Percentiles rank a stretch among this genome's conserved stretches.
Conservation (phyloP, 306 rosid genomes). For the Fragaria nilgerrensis region DNA sequence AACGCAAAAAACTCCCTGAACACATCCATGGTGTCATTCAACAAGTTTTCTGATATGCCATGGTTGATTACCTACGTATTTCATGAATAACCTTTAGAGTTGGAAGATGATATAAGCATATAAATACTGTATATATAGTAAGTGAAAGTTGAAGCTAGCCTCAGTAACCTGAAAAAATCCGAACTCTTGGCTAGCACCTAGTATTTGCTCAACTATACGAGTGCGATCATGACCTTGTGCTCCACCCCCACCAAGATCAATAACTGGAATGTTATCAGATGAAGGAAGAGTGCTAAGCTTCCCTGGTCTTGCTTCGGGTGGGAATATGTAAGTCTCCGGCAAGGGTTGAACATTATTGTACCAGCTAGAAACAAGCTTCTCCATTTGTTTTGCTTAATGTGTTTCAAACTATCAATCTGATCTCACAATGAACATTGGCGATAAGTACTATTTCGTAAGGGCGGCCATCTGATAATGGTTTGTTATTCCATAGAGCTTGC, state of each 20-base stretch:
- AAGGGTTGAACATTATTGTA: neutral
- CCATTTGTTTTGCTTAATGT: neutral
- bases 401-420: neutral
- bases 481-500: too few species aligned
- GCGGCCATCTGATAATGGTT: too few species aligned
- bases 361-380: neutral
- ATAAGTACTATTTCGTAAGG: neutral
- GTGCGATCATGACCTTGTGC: neutral
- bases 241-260: neutral
- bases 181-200: conserved; percentile 15
- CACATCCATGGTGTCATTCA: conserved; percentile 8
- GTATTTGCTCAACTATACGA: conserved; percentile 2
- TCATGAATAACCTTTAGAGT: neutral
- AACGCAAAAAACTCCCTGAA: conserved; percentile 16
- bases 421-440: neutral
- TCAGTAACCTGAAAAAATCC: conserved; percentile 21
- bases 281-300: neutral
- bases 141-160: too few species aligned
- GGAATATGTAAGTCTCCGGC: conserved; percentile 15
- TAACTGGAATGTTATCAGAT: conserved; percentile 6
- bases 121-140: neutral
- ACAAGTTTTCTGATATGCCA: conserved; percentile 12
- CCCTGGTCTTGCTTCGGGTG: conserved; percentile 11
- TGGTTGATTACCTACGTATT: conserved; percentile 20
- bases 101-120: neutral